These are phyloP conservation scores for Rhododendron griersonianum DNA, from an alignment of 148 eudicot genomes.

Conservation along the genomic window DNA sequence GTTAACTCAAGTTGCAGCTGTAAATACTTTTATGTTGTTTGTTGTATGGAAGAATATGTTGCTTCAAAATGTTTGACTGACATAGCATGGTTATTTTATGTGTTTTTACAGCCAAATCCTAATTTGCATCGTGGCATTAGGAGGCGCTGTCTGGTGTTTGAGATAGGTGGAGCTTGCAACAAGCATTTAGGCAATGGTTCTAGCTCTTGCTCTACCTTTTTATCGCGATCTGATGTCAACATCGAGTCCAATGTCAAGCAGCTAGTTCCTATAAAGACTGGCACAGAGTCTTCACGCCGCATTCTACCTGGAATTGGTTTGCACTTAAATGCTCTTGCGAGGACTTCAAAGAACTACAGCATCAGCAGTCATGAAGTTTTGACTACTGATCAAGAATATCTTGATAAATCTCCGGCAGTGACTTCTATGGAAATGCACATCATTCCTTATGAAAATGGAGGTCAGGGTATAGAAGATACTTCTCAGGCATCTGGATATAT, in stretches of 20 bases:
- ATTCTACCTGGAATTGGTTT: slow-evolving; percentile 79
- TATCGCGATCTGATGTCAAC: slow-evolving; percentile 34
- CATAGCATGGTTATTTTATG: background rate
- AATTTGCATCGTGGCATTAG: slow-evolving; percentile 65
- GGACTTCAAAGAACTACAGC: slow-evolving; percentile 48
- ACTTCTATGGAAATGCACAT: slow-evolving; percentile 31
- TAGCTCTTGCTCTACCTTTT: slow-evolving; percentile 29
- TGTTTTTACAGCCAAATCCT: slow-evolving; percentile 38
- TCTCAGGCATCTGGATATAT: slow-evolving; percentile 35
- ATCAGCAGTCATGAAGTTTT: slow-evolving; percentile 31
- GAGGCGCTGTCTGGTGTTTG: slow-evolving; percentile 89
- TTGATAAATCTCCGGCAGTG: slow-evolving; percentile 21
- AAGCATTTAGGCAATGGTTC: slow-evolving; percentile 41
- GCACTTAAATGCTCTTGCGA: slow-evolving; percentile 89
- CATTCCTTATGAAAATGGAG: slow-evolving; percentile 34
- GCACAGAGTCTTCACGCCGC: slow-evolving; percentile 46
- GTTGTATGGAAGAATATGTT: background rate
- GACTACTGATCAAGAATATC: slow-evolving; percentile 27
- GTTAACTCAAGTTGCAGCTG: background rate
- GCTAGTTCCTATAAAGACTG: slow-evolving; percentile 25
- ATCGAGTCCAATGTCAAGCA: slow-evolving; percentile 26
- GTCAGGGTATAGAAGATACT: slow-evolving; percentile 41
- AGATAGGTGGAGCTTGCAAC: slow-evolving; percentile 56
- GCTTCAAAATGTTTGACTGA: background rate
- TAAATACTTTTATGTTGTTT: background rate